phyloP scores from a whole-genome alignment of 768 basidiomycete genomes.

The Gelatoporia subvermispora region DNA sequence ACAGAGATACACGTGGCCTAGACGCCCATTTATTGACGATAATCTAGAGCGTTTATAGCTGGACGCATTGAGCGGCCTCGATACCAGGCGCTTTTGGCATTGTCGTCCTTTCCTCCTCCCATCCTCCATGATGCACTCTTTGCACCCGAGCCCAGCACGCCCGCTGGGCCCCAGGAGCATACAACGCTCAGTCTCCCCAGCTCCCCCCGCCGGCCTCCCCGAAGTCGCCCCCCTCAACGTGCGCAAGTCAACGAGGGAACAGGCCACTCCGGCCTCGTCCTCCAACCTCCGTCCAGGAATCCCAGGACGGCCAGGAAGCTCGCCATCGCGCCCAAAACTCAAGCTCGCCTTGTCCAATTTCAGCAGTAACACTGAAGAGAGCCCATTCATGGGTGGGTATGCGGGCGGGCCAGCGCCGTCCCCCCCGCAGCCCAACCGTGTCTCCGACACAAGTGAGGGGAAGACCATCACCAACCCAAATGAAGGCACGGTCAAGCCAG shows the following conservation, averaged over 20 bases:
- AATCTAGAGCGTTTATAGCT: no score
- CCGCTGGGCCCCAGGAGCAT: constrained; percentile 49
- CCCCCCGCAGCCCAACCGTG: constrained; percentile 27
- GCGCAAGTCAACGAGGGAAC: constrained; percentile 28
- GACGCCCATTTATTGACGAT: no score
- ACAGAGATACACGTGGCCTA: no score
- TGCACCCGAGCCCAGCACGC: constrained; percentile 27
- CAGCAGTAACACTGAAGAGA: constrained; percentile 8
- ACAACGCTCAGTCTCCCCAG: constrained; percentile 39
- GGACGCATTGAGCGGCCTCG: no score
- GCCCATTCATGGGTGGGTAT: constrained; percentile 18
- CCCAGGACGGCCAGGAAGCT: constrained; percentile 27
- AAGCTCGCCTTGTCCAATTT: constrained; percentile 28
- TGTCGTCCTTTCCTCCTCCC: constrained; percentile 2
- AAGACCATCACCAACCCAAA: constrained; percentile 17
- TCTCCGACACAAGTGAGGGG: constrained; percentile 21
- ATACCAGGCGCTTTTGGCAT: neutral
- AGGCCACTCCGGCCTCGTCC: constrained; percentile 20
- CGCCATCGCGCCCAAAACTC: constrained; percentile 29
- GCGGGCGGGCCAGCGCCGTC: constrained; percentile 24
- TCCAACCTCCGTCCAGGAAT: constrained; percentile 15
- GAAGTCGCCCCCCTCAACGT: constrained; percentile 37
- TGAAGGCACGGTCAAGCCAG: constrained; percentile 39
- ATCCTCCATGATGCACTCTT: constrained; percentile 21
- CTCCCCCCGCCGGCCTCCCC: constrained; percentile 23